Base-by-base conservation (phyloP, 306 rosid species). In the Trifolium dubium region DNA sequence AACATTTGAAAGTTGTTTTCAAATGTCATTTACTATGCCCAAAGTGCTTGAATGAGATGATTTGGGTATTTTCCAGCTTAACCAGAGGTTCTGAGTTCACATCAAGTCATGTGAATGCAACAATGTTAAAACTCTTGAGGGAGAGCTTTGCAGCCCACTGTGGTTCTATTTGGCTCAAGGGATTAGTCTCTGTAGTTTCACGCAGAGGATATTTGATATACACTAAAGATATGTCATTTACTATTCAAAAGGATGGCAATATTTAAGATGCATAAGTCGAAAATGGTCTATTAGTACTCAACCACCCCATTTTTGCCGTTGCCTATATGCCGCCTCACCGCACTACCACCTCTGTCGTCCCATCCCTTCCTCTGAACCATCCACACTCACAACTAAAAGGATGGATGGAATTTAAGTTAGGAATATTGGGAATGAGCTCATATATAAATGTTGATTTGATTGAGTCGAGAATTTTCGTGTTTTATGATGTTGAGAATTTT, bases 361-460 rank as follows among this genome's bases (percentile, higher is more conserved):
- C 10, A 0, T 23, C 56, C 10, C 23, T 50, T 15, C 8, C 19
- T 50, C 56, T 15, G 6, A 50, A 50, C 19, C 23, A 1, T 23
- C 56, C 28, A 50, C 19, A 50, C 28, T 50, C 10, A 0, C 56
- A 50, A 8, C 19, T 50, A 15, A 50, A 50, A 50, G 56, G 28
- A 18, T 50, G 56, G 56, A 15, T 15, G 56, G 56, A 8, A 6
- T 40, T 50, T 50, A 15, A n/a, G 28, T 50, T 50, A 15, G 23
- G 23, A 15, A 7, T 49, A 3, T 44, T 18, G 50, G 12, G 17
- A 76, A n/a, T 28, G 61, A 72, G 59, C 64, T 5, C 37, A 23
- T 56, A n/a, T 34, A 10, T 72, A 4, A 55, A 74, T 79, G 69
- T 59, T 31, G 43, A 10, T 67, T 72, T 70, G 58, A 40, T 37